A percentile compares a stretch with the other conserved stretches of the same genome.
phyloP scores from a whole-genome alignment of 2,329 filamentous ascomycete genomes.

The Dothistroma septosporum region DNA sequence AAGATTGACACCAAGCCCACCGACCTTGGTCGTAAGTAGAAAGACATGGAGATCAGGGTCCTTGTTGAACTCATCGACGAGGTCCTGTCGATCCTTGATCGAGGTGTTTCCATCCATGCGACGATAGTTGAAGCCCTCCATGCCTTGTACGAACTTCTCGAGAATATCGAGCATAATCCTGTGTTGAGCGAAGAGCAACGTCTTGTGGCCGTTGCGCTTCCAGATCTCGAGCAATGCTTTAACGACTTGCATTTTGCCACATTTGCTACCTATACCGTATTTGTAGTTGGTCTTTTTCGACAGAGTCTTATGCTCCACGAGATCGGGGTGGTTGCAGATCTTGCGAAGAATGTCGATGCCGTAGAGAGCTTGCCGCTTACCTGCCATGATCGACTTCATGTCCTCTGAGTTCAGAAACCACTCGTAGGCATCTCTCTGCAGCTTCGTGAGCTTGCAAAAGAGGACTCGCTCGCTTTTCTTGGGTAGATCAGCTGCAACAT shows the following conservation, averaged over 20 bases:
- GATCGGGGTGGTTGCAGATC: conserved; percentile 95
- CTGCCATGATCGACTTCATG: conserved; percentile 74
- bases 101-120: conserved; percentile 93
- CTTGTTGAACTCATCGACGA: conserved; percentile 92
- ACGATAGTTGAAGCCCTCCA: conserved; percentile 69
- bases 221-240: conserved; percentile 82
- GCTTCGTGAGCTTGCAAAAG: conserved; percentile 83
- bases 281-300: conserved; percentile 62
- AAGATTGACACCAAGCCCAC: conserved; percentile 87
- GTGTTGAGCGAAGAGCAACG: conserved; percentile 86
- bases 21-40: conserved; percentile 90
- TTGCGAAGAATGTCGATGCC: conserved; percentile 91
- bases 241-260: conserved; percentile 94
- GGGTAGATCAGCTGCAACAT: conserved; percentile 88
- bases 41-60: conserved; percentile 78
- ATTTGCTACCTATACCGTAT: conserved; percentile 74
- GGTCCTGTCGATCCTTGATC: conserved; percentile 78
- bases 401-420: conserved; percentile 77
- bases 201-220: conserved; percentile 91
- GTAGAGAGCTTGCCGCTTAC: conserved; percentile 73
- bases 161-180: conserved; percentile 94
- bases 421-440: conserved; percentile 77
- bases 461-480: conserved; percentile 95
- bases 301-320: conserved; percentile 63
- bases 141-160: conserved; percentile 68